Conservation (phyloP, 129 eudicot genomes). For the Arctium minus region DNA sequence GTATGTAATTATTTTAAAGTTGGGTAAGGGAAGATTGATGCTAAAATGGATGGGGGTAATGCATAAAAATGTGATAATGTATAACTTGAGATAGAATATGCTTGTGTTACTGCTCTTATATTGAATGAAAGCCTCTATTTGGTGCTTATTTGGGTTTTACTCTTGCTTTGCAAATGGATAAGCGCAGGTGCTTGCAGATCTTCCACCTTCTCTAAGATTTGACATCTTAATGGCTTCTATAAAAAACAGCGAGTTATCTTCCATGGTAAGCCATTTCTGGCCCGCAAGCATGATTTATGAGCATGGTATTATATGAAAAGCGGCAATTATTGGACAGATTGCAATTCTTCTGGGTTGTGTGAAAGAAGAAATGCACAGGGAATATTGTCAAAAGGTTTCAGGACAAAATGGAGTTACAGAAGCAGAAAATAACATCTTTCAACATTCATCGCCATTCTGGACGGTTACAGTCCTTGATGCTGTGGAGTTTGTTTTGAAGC, state of each 20-base stretch:
- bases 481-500: constrained; percentile 80
- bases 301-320: background rate
- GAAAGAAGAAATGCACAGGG: constrained; percentile 63
- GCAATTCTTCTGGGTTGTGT: constrained; percentile 77
- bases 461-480: constrained; percentile 55
- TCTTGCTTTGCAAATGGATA: constrained; percentile 18
- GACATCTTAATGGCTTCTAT: constrained; percentile 66
- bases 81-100: background rate
- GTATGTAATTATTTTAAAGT: no score
- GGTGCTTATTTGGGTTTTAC: background rate
- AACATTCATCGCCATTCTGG: constrained; percentile 51
- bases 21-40: no score
- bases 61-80: background rate
- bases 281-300: constrained; percentile 14
- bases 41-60: background rate
- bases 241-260: constrained; percentile 64
- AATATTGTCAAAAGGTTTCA: constrained; percentile 36
- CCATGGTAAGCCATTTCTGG: constrained; percentile 63
- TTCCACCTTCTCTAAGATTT: constrained; percentile 57
- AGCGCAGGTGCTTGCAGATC: constrained; percentile 77
- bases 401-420: constrained; percentile 21
- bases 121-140: background rate
- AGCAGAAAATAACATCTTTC: constrained; percentile 21
- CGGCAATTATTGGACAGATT: constrained; percentile 43
- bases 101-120: background rate